A percentile compares a stretch with the other conserved stretches of the same genome.
phyloP scores from a whole-genome alignment of 179 eudicot genomes.

The Pouteria campechiana region DNA sequence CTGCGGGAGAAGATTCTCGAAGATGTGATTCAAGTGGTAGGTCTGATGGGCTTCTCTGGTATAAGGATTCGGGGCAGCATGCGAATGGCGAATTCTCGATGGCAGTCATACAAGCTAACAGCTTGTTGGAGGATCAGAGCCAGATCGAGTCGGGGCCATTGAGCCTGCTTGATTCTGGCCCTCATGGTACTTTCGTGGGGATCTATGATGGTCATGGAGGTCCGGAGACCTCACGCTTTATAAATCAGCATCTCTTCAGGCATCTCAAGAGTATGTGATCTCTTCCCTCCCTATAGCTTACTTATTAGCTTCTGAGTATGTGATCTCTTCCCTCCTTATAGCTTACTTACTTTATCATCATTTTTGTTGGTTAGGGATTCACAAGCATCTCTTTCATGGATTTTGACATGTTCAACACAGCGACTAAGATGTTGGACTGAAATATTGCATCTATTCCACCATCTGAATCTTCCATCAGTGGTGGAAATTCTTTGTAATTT shows the following conservation, averaged over 20 bases:
- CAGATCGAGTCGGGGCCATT: conserved; percentile 60
- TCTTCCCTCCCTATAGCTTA: neutral
- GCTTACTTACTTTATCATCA: neutral
- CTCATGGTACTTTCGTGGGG: conserved; percentile 57
- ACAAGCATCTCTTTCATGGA: too few relatives aligned
- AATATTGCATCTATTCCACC: too few relatives aligned
- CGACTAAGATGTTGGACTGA: too few relatives aligned
- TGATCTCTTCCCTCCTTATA: neutral
- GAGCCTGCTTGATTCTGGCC: conserved; percentile 29
- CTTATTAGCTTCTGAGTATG: conserved; percentile 34
- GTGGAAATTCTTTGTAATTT: too few relatives aligned
- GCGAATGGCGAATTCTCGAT: conserved; percentile 56
- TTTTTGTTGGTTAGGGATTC: too few relatives aligned
- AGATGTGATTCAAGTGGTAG: conserved; percentile 21
- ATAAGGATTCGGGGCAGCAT: conserved; percentile 56
- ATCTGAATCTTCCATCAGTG: too few relatives aligned
- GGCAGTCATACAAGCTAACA: conserved; percentile 66
- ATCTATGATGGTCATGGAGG: conserved; percentile 81
- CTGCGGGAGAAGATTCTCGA: conserved; percentile 15
- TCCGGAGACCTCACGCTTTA: conserved; percentile 47
- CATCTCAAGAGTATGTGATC: conserved; percentile 39
- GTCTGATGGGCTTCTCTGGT: conserved; percentile 55
- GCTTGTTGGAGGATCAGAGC: conserved; percentile 53
- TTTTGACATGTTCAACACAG: too few relatives aligned
- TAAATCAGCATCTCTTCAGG: conserved; percentile 34